Percentiles rank a stretch among this genome's conserved stretches.
phyloP scores from a whole-genome alignment of 1,284 basidiomycete genomes.

The Apiotrichum veenhuisii region DNA sequence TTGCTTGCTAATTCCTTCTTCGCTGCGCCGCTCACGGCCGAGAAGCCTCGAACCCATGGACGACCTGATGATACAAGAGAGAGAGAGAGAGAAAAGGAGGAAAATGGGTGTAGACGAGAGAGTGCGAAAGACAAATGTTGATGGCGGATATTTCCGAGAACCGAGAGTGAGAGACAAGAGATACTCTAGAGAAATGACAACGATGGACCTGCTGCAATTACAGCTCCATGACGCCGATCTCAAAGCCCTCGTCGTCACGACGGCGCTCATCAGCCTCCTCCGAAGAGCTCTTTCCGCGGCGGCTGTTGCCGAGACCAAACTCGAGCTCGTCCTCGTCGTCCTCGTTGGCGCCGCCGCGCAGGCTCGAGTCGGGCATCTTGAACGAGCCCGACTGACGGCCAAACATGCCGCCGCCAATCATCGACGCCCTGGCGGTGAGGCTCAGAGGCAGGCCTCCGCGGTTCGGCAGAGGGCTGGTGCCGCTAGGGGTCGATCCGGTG shows the following conservation, averaged over 20 bases:
- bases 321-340: constrained; percentile 37
- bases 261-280: constrained; percentile 38
- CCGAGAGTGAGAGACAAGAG: too few relatives aligned
- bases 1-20: too few relatives aligned
- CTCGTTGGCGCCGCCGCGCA: constrained; percentile 36
- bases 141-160: too few relatives aligned
- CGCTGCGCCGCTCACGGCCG: too few relatives aligned
- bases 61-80: too few relatives aligned
- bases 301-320: constrained; percentile 7
- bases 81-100: too few relatives aligned
- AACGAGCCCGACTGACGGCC: constrained; percentile 18
- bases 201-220: neutral
- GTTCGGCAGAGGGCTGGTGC: constrained; percentile 28
- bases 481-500: constrained; percentile 19
- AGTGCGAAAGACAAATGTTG: too few relatives aligned
- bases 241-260: constrained; percentile 24
- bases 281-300: constrained; percentile 23
- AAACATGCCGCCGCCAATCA: constrained; percentile 46
- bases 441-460: constrained; percentile 23
- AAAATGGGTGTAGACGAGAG: too few relatives aligned
- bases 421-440: constrained; percentile 30
- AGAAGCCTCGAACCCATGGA: too few relatives aligned
- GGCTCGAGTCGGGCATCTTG: constrained; percentile 29
- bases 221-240: constrained; percentile 24
- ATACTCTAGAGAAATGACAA: too few relatives aligned